Base-by-base conservation (phyloP, 2,329 filamentous ascomycete species). In the Metarhizium guizhouense region DNA sequence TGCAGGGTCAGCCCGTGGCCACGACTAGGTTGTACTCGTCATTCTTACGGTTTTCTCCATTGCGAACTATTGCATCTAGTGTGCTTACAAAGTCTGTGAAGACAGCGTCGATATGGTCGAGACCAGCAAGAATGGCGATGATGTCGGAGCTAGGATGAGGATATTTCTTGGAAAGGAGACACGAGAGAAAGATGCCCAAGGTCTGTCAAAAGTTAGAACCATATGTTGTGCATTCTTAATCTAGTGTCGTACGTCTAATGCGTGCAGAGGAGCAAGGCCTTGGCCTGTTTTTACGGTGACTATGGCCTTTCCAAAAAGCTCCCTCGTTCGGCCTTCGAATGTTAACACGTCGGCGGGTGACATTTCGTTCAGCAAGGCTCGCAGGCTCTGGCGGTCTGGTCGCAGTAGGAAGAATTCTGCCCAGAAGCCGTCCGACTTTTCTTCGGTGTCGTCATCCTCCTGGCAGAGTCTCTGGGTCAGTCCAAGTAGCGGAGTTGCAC, bases 101-200 rank as follows among this genome's bases (percentile, higher is more conserved):
- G 49, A 95, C 81, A 7, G 80, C 78, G 69, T 99, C 94, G 51
- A 96, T 88, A 63, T 90, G 81, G 73, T 96, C 87, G 53, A 99
- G 81, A 6, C 94, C 94, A 4, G 92, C 90, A 51, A 99, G 80
- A 38, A 97, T 80, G 56, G 86, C 85, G 66, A 99, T 96, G 63
- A 96, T 88, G 71, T 97, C 94, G 52, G 94, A 94, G 70, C 91
- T 96, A 6, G 92, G 89, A 65, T 96, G 96, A 29, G 89, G 91
- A 70, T 95, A 99, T 69, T 87, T 90, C 73, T 97, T 99, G 56
- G 83, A 82, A 59, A 97, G 77, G 18, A 95, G 81, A 54, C 85
- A 84, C 52, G 86, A 85, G 67, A 99, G 80, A 72, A 97, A 96
- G 51, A 88, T 85, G 70, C 87, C 91, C 67, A 97, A 80, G 58